These are phyloP conservation scores for Cercophora newfieldiana DNA, from an alignment of 495 filamentous ascomycete species.

Conservation along the genomic window DNA sequence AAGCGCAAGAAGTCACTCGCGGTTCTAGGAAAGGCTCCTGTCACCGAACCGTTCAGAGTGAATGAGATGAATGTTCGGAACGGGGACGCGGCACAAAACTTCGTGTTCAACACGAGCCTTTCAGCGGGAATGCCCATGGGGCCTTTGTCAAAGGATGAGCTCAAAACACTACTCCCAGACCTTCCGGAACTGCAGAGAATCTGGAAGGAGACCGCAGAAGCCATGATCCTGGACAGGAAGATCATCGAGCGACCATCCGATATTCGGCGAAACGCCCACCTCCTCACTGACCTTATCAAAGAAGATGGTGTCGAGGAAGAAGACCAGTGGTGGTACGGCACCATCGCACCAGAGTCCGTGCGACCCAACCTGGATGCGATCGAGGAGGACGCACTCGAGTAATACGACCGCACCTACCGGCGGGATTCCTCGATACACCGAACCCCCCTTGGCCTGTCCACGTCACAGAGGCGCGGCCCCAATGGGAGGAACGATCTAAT, in stretches of 20 bases:
- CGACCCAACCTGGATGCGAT: constrained; percentile 49
- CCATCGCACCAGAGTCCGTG: constrained; percentile 41
- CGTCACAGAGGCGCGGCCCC: not conserved
- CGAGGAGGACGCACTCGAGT: constrained; percentile 47
- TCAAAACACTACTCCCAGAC: constrained; percentile 49
- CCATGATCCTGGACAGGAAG: constrained; percentile 53
- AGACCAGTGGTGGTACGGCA: constrained; percentile 56
- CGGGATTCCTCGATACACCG: not conserved
- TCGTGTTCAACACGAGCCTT: constrained; percentile 54
- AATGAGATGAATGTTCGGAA: constrained; percentile 7
- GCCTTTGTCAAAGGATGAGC: constrained; percentile 45
- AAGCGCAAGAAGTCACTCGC: constrained; percentile 51
- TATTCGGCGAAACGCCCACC: constrained; percentile 54
- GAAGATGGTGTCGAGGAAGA: constrained; percentile 52
- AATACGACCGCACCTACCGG: not conserved
- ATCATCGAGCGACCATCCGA: constrained; percentile 53
- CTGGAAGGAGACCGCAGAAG: constrained; percentile 55
- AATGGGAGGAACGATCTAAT: not conserved
- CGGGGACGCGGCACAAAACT: constrained; percentile 30
- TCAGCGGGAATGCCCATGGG: constrained; percentile 57
- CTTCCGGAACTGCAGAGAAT: constrained; percentile 51
- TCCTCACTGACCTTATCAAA: constrained; percentile 54
- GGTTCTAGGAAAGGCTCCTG: constrained; percentile 27
- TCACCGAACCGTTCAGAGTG: constrained; percentile 11
- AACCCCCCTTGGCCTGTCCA: not conserved